phyloP scores from a whole-genome alignment of 2,329 filamentous ascomycete species.

The Aureobasidium sp. region DNA sequence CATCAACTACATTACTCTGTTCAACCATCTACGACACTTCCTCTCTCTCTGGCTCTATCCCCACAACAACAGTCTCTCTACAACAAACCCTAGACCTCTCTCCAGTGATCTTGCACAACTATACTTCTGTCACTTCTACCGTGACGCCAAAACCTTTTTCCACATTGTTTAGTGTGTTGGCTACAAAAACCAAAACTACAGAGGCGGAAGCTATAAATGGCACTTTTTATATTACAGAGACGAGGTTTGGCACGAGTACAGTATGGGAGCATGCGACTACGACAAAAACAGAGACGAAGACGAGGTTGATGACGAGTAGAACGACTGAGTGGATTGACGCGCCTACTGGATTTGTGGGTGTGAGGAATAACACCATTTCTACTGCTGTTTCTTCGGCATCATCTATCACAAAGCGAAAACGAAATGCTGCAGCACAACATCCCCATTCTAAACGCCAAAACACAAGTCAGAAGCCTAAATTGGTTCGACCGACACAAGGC shows the following conservation, averaged over 20 bases:
- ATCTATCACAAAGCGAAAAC: background rate
- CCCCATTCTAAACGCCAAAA: background rate
- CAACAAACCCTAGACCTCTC: background rate
- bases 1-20: background rate
- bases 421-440: background rate
- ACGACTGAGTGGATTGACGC: background rate
- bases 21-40: background rate
- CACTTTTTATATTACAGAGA: background rate
- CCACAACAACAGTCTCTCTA: background rate
- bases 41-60: background rate
- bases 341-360: background rate
- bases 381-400: background rate
- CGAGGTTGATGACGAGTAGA: background rate
- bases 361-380: background rate
- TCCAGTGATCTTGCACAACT: conserved; percentile 3
- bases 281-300: background rate
- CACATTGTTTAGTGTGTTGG: background rate
- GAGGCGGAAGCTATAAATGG: background rate
- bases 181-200: background rate
- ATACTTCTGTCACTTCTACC: background rate
- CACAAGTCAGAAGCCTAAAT: background rate
- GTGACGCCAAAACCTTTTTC: background rate
- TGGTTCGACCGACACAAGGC: background rate
- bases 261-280: background rate
- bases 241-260: background rate